A percentile compares a stretch with the other conserved stretches of the same genome.
Conservation (phyloP, 106 monocot species). For the Dactylorhiza incarnata region DNA sequence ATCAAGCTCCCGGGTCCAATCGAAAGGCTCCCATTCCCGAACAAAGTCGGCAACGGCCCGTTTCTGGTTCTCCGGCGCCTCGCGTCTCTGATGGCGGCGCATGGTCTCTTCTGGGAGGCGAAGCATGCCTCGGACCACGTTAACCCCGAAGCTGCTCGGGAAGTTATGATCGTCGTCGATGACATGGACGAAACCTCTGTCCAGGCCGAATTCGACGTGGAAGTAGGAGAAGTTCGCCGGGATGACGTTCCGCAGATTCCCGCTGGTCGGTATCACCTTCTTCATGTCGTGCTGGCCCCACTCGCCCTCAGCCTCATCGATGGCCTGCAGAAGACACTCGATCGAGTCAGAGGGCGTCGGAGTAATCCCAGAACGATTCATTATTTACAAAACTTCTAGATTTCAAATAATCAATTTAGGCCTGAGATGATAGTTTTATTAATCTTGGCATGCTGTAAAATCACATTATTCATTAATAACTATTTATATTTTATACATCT, state of each 20-base stretch:
- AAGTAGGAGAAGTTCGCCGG: constrained; percentile 57
- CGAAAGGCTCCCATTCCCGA: constrained; percentile 52
- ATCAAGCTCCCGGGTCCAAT: constrained; percentile 55
- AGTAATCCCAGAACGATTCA: background rate
- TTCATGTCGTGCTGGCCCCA: constrained; percentile 77
- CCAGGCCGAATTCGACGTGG: constrained; percentile 70
- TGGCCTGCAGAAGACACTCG: constrained; percentile 28
- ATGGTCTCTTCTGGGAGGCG: constrained; percentile 59
- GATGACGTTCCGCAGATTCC: constrained; percentile 46
- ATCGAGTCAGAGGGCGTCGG: background rate
- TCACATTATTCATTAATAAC: too few relatives aligned
- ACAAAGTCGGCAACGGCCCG: constrained; percentile 30
- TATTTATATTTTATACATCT: too few relatives aligned
- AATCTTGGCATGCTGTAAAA: too few relatives aligned
- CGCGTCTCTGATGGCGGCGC: constrained; percentile 34
- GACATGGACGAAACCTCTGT: constrained; percentile 60
- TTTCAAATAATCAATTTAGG: background rate
- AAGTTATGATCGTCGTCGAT: constrained; percentile 71
- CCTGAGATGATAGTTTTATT: too few relatives aligned
- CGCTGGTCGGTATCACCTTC: constrained; percentile 59
- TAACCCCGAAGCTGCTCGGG: constrained; percentile 45
- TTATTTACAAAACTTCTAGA: background rate
- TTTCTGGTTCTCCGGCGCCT: constrained; percentile 39
- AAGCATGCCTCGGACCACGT: constrained; percentile 57
- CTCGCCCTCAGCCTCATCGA: constrained; percentile 75